A percentile compares a stretch with the other conserved stretches of the same genome.
These are phyloP conservation scores for Vararia minispora DNA, from an alignment of 768 basidiomycete species.

Conservation along the genomic window DNA sequence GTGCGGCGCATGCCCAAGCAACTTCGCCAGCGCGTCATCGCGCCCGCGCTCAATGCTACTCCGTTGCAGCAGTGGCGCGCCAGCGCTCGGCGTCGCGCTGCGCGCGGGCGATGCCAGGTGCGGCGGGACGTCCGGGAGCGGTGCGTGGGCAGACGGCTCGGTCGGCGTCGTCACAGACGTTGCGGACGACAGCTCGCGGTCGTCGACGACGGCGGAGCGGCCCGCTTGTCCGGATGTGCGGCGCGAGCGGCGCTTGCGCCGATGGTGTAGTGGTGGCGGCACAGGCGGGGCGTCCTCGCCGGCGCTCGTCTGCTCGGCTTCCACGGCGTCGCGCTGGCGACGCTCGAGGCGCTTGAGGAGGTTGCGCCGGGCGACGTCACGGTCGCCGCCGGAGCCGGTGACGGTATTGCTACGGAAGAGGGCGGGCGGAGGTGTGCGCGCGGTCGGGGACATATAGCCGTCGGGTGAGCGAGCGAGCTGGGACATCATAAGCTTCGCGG, in stretches of 20 bases:
- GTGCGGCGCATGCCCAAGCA: conserved; percentile 7
- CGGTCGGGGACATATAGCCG: conserved; percentile 42
- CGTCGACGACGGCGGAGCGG: conserved; percentile 20
- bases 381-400: conserved; percentile 71
- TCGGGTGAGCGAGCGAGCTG: conserved; percentile 76
- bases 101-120: background rate
- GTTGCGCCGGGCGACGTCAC: conserved; percentile 57
- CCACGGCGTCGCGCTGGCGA: conserved; percentile 45
- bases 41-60: conserved; percentile 14
- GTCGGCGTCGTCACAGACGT: conserved; percentile 13
- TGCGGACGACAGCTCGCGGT: conserved; percentile 18
- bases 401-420: conserved; percentile 65
- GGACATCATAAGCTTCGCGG: conserved; percentile 69
- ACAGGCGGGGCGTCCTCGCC: conserved; percentile 33
- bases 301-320: conserved; percentile 50
- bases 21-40: conserved; percentile 11
- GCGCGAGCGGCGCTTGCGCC: conserved; percentile 11
- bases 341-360: conserved; percentile 57
- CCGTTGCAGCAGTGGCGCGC: no score
- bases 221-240: conserved; percentile 9
- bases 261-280: conserved; percentile 2
- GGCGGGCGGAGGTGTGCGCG: conserved; percentile 36
- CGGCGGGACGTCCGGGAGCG: conserved; percentile 8
- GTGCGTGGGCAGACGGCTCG: conserved; percentile 7
- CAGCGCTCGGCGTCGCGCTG: conserved; percentile 11